Base-by-base conservation (phyloP, 208 protist genomes). In the Wallacemonas rigidus region DNA sequence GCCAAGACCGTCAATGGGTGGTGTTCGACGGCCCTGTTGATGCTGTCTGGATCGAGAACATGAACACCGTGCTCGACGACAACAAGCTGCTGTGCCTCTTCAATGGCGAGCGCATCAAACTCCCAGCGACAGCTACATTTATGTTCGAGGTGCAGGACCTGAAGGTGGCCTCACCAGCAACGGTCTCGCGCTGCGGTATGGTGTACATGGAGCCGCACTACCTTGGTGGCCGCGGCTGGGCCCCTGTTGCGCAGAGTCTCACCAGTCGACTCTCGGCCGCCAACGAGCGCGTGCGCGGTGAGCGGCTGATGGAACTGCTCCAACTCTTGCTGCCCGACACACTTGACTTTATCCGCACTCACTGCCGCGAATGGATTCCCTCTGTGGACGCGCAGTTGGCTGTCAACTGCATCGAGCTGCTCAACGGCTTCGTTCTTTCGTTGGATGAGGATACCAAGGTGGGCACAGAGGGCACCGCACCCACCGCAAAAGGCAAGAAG, bases 21-120 rank as follows among this genome's bases (percentile, higher is more conserved):
- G 86, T 99, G 50, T 99, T 99, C 77, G 98, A 99, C 87, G 98
- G 98, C n/a, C 98, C 98, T 35, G 98, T 99, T 36, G 98, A 99
- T 77, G 95, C 98, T 4, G 71, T 99, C 14, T 99, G 98, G 98
- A 99, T 99, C 90, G 98, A 99, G 79, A 99, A 98, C 76, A 98
- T 99, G 97, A 99, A 99, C 87, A 99, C 98, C 3, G 98, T 99
- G 1, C 85, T 99, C 7, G 98, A 99, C 83, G 98, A 99, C 80
- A 99, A 98, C 88, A 99, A 99, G 85, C 92, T 98, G 73, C 91
- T 99, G 2, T 99, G 98, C 80, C 87, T 99, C 26, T 95, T 98
- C 74, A 98, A 96, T 79, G 96, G 97, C 48, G 97, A 99, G 83
- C 94, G 98, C 71, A 99, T 99, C 78, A 98, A 98, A 75, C 82